phyloP scores from a whole-genome alignment of 192 early-diverging fungal species.

The Backusella morwellensis region DNA sequence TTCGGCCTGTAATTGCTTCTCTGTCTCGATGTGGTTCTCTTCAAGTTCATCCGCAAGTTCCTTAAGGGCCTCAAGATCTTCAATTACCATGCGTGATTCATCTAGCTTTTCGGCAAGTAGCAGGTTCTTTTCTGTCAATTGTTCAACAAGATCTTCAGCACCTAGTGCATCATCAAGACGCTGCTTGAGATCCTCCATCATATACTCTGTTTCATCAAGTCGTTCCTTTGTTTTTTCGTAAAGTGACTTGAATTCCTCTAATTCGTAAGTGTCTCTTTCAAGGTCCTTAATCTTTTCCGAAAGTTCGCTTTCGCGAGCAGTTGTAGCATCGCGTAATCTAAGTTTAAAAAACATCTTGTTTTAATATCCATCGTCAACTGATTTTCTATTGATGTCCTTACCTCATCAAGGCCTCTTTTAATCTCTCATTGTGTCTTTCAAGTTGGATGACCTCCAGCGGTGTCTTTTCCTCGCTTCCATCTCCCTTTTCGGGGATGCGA shows the following conservation, averaged over 20 bases:
- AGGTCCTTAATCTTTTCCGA: slow-evolving; percentile 60
- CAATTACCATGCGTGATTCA: slow-evolving; percentile 71
- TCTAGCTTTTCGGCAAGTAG: slow-evolving; percentile 75
- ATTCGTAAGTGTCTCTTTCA: slow-evolving; percentile 63
- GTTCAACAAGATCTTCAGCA: slow-evolving; percentile 82
- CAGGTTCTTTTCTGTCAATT: slow-evolving; percentile 82
- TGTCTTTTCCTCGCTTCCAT: slow-evolving; percentile 26
- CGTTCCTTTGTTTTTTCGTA: slow-evolving; percentile 54
- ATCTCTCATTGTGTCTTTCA: slow-evolving; percentile 79
- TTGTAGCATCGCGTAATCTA: slow-evolving; percentile 76
- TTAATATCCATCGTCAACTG: not conserved
- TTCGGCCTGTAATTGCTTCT: slow-evolving; percentile 84
- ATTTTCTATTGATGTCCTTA: slow-evolving; percentile 20
- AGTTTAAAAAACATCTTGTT: not conserved
- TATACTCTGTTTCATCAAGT: slow-evolving; percentile 58
- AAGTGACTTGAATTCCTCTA: slow-evolving; percentile 59
- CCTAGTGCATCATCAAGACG: slow-evolving; percentile 80
- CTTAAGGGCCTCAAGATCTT: slow-evolving; percentile 88
- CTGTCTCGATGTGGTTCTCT: slow-evolving; percentile 85
- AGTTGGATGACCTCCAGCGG: slow-evolving; percentile 62
- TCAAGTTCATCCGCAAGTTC: slow-evolving; percentile 92
- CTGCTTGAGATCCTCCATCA: slow-evolving; percentile 81
- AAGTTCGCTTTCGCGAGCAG: slow-evolving; percentile 67
- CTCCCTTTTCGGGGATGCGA: slow-evolving; percentile 26
- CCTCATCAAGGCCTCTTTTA: slow-evolving; percentile 83